phyloP scores from a whole-genome alignment of 352 stramenopile genomes.

The Globisporangium uncinulatum region DNA sequence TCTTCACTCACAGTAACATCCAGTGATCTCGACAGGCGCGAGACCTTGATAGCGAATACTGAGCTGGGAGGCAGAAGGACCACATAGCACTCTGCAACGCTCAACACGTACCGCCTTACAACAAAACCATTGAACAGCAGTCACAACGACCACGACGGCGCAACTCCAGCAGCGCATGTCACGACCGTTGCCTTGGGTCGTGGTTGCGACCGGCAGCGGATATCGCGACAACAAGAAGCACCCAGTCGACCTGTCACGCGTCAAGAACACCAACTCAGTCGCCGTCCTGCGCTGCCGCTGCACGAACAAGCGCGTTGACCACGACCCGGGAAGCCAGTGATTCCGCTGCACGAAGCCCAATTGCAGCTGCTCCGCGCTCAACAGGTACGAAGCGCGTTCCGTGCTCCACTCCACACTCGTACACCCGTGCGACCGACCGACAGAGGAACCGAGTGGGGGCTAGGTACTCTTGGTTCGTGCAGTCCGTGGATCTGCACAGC shows the following conservation, averaged over 20 bases:
- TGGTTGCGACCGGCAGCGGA: constrained; percentile 19
- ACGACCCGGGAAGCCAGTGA: constrained; percentile 36
- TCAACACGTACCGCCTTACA: background rate
- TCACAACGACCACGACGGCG: constrained; percentile 1
- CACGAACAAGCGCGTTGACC: constrained; percentile 78
- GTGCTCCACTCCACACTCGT: background rate
- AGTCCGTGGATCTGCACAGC: constrained; percentile 81
- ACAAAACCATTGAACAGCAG: background rate
- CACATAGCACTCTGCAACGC: too few species aligned
- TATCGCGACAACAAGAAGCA: constrained; percentile 83
- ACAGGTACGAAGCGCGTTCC: constrained; percentile 28
- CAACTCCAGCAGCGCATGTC: constrained; percentile 1
- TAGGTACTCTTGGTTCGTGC: background rate
- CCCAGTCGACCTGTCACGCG: constrained; percentile 30
- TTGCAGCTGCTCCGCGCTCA: constrained; percentile 57
- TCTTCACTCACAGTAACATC: background rate
- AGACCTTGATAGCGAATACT: too few species aligned
- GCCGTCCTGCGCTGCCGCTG: constrained; percentile 73
- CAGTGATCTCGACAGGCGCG: background rate
- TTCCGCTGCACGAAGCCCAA: constrained; percentile 48
- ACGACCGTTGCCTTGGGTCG: background rate
- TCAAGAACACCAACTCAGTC: constrained; percentile 39
- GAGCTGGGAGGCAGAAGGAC: too few species aligned
- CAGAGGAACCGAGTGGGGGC: background rate
- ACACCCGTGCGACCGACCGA: background rate